Base-by-base conservation (phyloP, 2,329 filamentous ascomycete species). In the Aspergillus hortae region DNA sequence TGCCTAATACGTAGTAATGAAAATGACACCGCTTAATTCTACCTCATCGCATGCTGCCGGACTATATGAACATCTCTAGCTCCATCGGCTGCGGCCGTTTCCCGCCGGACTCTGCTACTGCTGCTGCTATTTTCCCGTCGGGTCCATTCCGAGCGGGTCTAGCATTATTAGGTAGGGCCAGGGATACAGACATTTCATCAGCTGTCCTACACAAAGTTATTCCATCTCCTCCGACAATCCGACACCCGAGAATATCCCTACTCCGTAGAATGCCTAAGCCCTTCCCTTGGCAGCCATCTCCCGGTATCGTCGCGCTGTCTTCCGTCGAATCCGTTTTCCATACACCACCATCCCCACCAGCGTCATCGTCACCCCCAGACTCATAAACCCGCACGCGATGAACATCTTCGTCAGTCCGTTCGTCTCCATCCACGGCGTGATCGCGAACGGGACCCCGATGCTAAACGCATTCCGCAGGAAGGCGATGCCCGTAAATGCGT, bases 391-490 rank as follows among this genome's bases (percentile, higher is more conserved):
- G 41, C 56, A 63, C 2, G 58, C 46, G 32, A 67, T 55, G 17
- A 65, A 66, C 61, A 65, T 66, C 4, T 62, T 63, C 9, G 58
- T 60, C 1, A 64, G 17, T 2, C 63, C 65, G 23, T 56, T 56
- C 3, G 41, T 44, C 11, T 56, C 15, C 12, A 68, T 63, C 67
- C 65, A 70, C 4, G 66, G 63, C 1, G 47, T 55, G 1, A 67
- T 62, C 2, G 61, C 65, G n/a, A 68, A 66, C 1, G 65, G 64
- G 11, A 70, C 61, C 1, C 59, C 62, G 25, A 69, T 67, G 43
- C 62, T 66, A 33, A 67, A 49, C 4, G 61, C 60, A 38, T 70
- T 69, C 2, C 66, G 64, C 19, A 69, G 40, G 41, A 69, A 69
- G 2, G 67, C 59, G 10, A 69, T 59, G 1, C 54, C 64, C 0